These are phyloP conservation scores for Alloascoidea hylecoeti DNA, from an alignment of 805 yeast species.

Conservation along the genomic window DNA sequence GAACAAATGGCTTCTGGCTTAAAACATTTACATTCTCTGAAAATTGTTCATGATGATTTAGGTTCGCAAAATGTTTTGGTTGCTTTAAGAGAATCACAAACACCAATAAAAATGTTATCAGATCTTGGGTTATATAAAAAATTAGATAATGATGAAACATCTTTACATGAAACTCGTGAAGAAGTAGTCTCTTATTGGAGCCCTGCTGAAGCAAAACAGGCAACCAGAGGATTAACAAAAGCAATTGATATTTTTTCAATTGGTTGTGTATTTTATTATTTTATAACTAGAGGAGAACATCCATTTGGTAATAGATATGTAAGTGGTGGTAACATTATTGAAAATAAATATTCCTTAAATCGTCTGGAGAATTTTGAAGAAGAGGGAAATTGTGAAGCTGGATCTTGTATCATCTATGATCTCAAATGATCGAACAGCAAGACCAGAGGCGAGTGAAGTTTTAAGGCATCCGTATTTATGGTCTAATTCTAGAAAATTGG, in stretches of 20 bases:
- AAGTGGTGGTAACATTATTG: constrained; percentile 80
- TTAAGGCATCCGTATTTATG: constrained; percentile 86
- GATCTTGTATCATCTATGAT: constrained; percentile 71
- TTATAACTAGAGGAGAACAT: constrained; percentile 70
- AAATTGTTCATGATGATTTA: constrained; percentile 88
- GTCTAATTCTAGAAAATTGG: constrained; percentile 59
- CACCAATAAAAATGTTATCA: constrained; percentile 57
- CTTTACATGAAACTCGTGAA: constrained; percentile 16
- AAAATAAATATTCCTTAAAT: constrained; percentile 39
- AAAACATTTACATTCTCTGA: constrained; percentile 73
- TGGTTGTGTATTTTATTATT: constrained; percentile 89
- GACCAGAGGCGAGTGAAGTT: constrained; percentile 62
- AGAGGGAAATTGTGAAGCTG: constrained; percentile 43
- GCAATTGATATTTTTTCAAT: constrained; percentile 89
- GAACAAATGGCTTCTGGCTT: constrained; percentile 76
- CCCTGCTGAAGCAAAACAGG: constrained; percentile 15
- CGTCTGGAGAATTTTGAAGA: constrained; percentile 25
- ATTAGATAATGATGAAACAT: constrained; percentile 78
- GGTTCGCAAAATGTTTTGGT: constrained; percentile 91
- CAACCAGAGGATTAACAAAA: constrained; percentile 54
- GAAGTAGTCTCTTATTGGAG: constrained; percentile 2
- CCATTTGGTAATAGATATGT: constrained; percentile 91
- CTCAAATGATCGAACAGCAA: constrained; percentile 38
- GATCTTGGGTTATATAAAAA: constrained; percentile 95
- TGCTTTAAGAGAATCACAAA: no score